Evolutionary conservation across 805 yeast species (phyloP).

Genomic region (Saccharomycopsis sp.): DNA sequence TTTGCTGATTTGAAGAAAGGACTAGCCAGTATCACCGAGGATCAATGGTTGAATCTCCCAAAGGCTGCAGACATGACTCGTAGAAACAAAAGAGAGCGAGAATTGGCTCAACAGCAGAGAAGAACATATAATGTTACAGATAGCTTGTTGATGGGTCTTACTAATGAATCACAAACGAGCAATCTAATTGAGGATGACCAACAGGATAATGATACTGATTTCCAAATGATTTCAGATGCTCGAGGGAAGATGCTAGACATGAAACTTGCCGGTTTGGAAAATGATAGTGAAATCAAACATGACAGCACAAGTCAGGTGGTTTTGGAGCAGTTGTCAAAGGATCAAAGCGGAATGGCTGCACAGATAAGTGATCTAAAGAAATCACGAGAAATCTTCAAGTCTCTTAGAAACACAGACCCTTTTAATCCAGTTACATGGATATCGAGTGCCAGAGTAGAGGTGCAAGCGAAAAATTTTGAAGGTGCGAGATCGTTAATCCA

Average conservation of each 20-base stretch:
- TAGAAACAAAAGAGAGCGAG: conserved; percentile 64
- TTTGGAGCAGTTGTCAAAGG: conserved; percentile 32
- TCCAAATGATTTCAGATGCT: conserved; percentile 55
- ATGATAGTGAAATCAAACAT: conserved; percentile 12
- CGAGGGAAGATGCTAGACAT: conserved; percentile 52
- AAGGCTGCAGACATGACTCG: conserved; percentile 85
- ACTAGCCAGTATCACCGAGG: conserved; percentile 50
- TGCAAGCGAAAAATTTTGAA: conserved; percentile 46
- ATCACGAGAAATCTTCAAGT: conserved; percentile 54
- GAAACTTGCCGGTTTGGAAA: conserved; percentile 39
- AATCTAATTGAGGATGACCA: conserved; percentile 7
- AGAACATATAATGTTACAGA: conserved; percentile 85
- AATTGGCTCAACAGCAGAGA: conserved; percentile 53
- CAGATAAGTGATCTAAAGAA: conserved; percentile 52
- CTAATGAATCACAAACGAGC: conserved; percentile 23
- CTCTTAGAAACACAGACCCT: conserved; percentile 69
- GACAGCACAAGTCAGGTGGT: conserved; percentile 1
- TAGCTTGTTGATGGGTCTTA: conserved; percentile 39
- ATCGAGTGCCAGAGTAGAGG: conserved; percentile 76
- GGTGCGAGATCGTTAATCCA: conserved; percentile 55
- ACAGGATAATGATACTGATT: conserved; percentile 31
- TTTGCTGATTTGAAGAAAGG: conserved; percentile 65
- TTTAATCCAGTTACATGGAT: conserved; percentile 75
- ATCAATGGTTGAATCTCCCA: conserved; percentile 78
- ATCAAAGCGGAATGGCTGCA: conserved; percentile 21